A percentile compares a stretch with the other conserved stretches of the same genome.
Evolutionary conservation across 1,284 basidiomycete genomes (phyloP).

Genomic region (Rhizoctonia solani): DNA sequence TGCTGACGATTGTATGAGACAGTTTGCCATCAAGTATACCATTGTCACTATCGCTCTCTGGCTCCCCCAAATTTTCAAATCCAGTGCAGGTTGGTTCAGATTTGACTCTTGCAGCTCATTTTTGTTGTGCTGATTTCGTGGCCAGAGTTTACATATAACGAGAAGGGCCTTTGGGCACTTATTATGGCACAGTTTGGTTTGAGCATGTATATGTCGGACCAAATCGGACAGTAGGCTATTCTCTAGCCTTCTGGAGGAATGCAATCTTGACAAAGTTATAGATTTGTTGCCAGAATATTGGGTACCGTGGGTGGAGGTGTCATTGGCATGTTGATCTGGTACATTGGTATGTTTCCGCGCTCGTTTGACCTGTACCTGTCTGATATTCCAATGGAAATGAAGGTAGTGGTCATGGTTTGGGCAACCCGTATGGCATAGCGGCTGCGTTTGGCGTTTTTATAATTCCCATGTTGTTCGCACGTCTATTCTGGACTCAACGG

Average conservation of each 20-base stretch:
- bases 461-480: conserved; percentile 58
- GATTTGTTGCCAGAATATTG: conserved; percentile 54
- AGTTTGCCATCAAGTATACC: conserved; percentile 63
- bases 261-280: conserved; percentile 32
- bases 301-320: conserved; percentile 54
- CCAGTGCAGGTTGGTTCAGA: conserved; percentile 51
- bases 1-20: neutral
- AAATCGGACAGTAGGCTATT: conserved; percentile 55
- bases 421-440: conserved; percentile 63
- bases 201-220: conserved; percentile 65
- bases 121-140: neutral
- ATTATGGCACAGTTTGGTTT: conserved; percentile 71
- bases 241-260: conserved; percentile 35
- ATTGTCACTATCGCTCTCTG: conserved; percentile 60
- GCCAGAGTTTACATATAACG: conserved; percentile 51
- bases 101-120: neutral
- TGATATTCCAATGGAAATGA: conserved; percentile 37
- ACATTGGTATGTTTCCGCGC: conserved; percentile 49
- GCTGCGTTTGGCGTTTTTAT: conserved; percentile 57
- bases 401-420: conserved; percentile 56
- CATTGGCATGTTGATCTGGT: conserved; percentile 62
- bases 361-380: neutral
- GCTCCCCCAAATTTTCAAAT: conserved; percentile 56
- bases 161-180: conserved; percentile 61
- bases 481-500: conserved; percentile 55